These are phyloP conservation scores for Geum urbanum DNA, from an alignment of 306 rosid genomes.

Conservation along the genomic window DNA sequence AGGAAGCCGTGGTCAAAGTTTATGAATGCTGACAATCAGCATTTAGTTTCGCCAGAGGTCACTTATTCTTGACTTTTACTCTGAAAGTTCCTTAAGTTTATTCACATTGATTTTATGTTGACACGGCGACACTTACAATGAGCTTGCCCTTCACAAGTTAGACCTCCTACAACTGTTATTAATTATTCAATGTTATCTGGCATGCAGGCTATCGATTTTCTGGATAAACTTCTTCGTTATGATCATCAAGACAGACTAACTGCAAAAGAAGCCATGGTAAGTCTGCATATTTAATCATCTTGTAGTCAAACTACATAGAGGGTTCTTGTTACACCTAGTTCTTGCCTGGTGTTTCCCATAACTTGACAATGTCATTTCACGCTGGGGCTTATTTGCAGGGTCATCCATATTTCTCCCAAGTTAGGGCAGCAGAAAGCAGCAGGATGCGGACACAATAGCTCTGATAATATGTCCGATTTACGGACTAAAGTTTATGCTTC, in stretches of 20 bases:
- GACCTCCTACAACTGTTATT: slow-evolving; percentile 14
- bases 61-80: slow-evolving; percentile 11
- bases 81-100: not conserved
- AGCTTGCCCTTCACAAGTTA: not conserved
- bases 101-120: not conserved
- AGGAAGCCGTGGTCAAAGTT: slow-evolving; percentile 97
- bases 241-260: slow-evolving; percentile 97
- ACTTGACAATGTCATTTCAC: slow-evolving; percentile 10
- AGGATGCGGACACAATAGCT: slow-evolving; percentile 69
- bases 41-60: slow-evolving; percentile 95
- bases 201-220: slow-evolving; percentile 90
- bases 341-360: not conserved
- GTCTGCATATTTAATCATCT: not conserved
- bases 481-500: slow-evolving; percentile 32
- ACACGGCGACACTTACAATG: not conserved
- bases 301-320: not conserved
- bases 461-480: slow-evolving; percentile 7
- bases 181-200: slow-evolving; percentile 17
- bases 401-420: slow-evolving; percentile 86
- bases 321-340: not conserved
- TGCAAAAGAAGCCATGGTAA: slow-evolving; percentile 97
- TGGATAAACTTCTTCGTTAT: slow-evolving; percentile 90
- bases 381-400: slow-evolving; percentile 44
- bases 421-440: slow-evolving; percentile 94
- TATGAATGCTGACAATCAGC: slow-evolving; percentile 90